A percentile compares a stretch with the other conserved stretches of the same genome.
phyloP scores from a whole-genome alignment of 495 filamentous ascomycete genomes.

The Penicillium macrosclerotiorum region DNA sequence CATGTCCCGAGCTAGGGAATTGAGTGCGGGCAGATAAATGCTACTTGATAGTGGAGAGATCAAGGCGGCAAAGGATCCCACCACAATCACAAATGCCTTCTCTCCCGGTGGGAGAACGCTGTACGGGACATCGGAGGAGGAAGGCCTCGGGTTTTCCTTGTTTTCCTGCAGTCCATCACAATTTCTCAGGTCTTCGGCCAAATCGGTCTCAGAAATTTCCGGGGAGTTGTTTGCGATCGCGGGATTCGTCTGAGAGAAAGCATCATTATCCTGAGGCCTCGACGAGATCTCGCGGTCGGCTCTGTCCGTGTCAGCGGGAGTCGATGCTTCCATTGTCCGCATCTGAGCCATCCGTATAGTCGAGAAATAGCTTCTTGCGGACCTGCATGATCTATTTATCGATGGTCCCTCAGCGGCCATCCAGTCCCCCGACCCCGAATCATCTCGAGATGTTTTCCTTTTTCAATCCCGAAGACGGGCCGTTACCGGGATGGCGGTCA shows the following conservation, averaged over 20 bases:
- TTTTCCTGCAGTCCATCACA: background rate
- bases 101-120: constrained; percentile 22
- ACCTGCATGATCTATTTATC: background rate
- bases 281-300: too few species aligned
- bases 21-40: constrained; percentile 46
- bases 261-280: too few species aligned
- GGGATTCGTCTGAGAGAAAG: too few species aligned
- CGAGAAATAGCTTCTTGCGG: too few species aligned
- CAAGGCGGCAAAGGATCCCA: constrained; percentile 25
- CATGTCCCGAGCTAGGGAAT: constrained; percentile 33
- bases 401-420: background rate
- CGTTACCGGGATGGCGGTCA: constrained; percentile 11
- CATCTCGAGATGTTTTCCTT: background rate
- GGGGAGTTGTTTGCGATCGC: too few species aligned
- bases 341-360: too few species aligned
- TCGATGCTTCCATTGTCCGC: too few species aligned
- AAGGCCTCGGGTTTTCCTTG: background rate
- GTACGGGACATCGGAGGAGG: constrained; percentile 22
- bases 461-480: constrained; percentile 10
- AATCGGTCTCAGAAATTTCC: too few species aligned
- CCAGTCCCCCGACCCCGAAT: too few species aligned
- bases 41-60: constrained; percentile 43
- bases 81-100: constrained; percentile 27
- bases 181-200: too few species aligned
- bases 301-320: too few species aligned